A percentile compares a stretch with the other conserved stretches of the same genome.
Evolutionary conservation across 208 protist genomes (phyloP).

Genomic region (Trypanosoma melophagium): DNA sequence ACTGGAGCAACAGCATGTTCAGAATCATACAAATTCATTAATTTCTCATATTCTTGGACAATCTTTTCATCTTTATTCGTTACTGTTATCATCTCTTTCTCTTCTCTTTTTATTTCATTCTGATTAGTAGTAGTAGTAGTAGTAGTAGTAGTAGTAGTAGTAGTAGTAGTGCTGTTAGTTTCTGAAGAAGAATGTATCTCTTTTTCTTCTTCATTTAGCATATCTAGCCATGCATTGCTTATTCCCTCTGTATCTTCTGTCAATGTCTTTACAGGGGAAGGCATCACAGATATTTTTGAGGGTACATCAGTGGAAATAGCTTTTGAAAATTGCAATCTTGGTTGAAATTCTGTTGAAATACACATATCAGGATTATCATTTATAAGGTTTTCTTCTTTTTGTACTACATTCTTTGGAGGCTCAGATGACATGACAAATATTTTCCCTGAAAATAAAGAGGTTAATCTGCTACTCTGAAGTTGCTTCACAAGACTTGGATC

Average conservation of each 20-base stretch:
- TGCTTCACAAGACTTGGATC: slow-evolving; percentile 36
- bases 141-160: no score
- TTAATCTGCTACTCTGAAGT: slow-evolving; percentile 8
- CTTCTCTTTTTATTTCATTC: no score
- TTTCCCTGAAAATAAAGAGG: slow-evolving; percentile 36
- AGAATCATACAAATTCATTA: slow-evolving; percentile 77
- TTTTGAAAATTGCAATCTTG: slow-evolving; percentile 28
- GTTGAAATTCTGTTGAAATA: slow-evolving; percentile 38
- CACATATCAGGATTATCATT: slow-evolving; percentile 66
- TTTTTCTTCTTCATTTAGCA: slow-evolving; percentile 39
- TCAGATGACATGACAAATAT: slow-evolving; percentile 53
- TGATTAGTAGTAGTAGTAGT: no score
- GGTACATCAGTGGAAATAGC: background rate
- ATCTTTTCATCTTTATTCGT: background rate
- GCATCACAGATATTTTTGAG: background rate
- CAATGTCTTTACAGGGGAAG: slow-evolving; percentile 4
- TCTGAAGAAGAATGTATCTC: background rate
- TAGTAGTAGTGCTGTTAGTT: no score
- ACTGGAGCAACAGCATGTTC: slow-evolving; percentile 71
- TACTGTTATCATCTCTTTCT: no score
- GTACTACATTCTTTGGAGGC: slow-evolving; percentile 37
- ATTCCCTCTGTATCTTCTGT: background rate
- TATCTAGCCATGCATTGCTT: slow-evolving; percentile 46
- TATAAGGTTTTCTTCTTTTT: slow-evolving; percentile 42
- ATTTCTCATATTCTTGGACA: slow-evolving; percentile 22